Base-by-base conservation (phyloP, 2,329 filamentous ascomycete genomes). In the Monosporascus sp. region DNA sequence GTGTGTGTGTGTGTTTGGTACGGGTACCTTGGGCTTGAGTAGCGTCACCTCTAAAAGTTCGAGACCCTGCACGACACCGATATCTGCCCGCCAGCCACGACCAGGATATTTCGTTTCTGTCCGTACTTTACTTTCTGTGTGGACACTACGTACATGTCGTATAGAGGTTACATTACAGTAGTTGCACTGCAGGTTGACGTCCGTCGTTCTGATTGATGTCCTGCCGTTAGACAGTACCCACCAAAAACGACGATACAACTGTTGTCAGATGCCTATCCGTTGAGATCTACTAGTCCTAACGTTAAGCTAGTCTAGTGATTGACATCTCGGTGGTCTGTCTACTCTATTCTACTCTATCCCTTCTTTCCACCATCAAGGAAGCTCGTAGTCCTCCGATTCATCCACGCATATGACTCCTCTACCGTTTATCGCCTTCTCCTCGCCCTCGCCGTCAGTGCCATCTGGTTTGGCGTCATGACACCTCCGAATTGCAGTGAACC, bases 381-480 rank as follows among this genome's bases (percentile, higher is more conserved):
- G 31, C 1, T 35, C 31, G 31, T 35, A 11, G 9, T 14, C 11
- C 31, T 11, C 27, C 27, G 37, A 43, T 19, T 24, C 40, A 20
- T 43, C 19, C 40, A 43, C 43, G 43, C 52, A 55, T 52, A 51
- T 53, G 53, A 52, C 50, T 50, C 35, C 17, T 38, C 24, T 14
- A 45, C 17, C 41, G 48, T 50, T 27, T 31, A 40, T 54, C 50
- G 55, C 50, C 49, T 54, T 59, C 55, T 55, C 55, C 57, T 47
- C 44, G 51, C 41, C 55, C 57, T 48, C 44, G 52, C 47, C 44
- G 52, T 50, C 48, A 35, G 50, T 57, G 49, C 52, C 53, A 53
- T 55, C 37, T 58, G 56, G 53, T 51, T 37, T 54, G 55, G 55
- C 61, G 60, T 58, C 54, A 63, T 63, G 61, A 60, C 58, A 55